Evolutionary conservation across 2,329 filamentous ascomycete species (phyloP).

Genomic region (Coleophoma cylindrospora): DNA sequence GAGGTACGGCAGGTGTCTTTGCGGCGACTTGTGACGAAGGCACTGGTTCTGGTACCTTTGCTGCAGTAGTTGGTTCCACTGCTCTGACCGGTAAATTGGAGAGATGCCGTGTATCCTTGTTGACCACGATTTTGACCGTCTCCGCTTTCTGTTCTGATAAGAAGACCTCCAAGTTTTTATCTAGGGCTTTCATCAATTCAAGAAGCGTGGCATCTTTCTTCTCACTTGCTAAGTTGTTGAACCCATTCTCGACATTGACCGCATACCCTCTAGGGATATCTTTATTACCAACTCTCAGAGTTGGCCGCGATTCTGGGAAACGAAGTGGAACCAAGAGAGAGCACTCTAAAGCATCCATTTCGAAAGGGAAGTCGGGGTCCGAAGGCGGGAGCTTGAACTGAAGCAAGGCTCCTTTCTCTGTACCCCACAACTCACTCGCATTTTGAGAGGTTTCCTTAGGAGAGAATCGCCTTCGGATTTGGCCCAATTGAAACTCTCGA

Average conservation of each 20-base stretch:
- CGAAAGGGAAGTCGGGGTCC: slow-evolving; percentile 81
- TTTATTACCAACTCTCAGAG: slow-evolving; percentile 60
- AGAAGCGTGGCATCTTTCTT: slow-evolving; percentile 55
- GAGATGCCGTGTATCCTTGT: slow-evolving; percentile 27
- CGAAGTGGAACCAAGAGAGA: slow-evolving; percentile 56
- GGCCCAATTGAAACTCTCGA: slow-evolving; percentile 68
- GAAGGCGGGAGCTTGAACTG: slow-evolving; percentile 65
- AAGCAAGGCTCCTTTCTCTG: slow-evolving; percentile 39
- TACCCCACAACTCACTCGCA: slow-evolving; percentile 16
- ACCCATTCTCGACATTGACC: slow-evolving; percentile 73
- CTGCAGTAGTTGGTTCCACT: slow-evolving; percentile 11
- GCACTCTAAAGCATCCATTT: slow-evolving; percentile 65
- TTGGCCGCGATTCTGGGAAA: slow-evolving; percentile 57
- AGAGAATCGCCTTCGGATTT: slow-evolving; percentile 63
- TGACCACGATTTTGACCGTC: slow-evolving; percentile 60
- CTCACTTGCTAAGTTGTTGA: slow-evolving; percentile 57
- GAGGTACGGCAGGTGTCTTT: slow-evolving; percentile 1
- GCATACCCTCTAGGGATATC: slow-evolving; percentile 69
- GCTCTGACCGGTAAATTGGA: slow-evolving; percentile 16
- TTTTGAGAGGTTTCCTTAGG: slow-evolving; percentile 35
- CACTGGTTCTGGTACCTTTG: slow-evolving; percentile 2
- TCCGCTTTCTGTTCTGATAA: slow-evolving; percentile 66
- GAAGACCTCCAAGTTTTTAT: slow-evolving; percentile 66
- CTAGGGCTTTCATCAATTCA: slow-evolving; percentile 62
- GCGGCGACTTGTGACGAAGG: slow-evolving; percentile 1